phyloP scores from a whole-genome alignment of 345 rosid species.

The Pseudoturritis turrita region DNA sequence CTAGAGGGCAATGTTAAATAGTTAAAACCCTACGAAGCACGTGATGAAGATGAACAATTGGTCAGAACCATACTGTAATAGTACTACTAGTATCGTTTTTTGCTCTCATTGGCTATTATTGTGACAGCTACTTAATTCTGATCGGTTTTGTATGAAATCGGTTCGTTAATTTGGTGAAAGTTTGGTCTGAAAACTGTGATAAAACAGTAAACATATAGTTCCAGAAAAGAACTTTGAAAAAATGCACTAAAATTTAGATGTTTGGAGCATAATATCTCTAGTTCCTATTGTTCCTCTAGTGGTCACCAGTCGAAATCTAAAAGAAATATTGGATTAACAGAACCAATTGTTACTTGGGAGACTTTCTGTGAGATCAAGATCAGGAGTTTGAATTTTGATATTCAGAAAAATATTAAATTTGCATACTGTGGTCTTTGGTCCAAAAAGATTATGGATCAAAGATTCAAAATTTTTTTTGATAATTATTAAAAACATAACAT shows the following conservation, averaged over 20 bases:
- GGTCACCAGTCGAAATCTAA: too few species aligned
- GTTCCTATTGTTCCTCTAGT: too few species aligned
- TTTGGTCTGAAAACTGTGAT: conserved; percentile 2
- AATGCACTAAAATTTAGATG: too few species aligned
- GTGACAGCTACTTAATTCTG: conserved; percentile 5
- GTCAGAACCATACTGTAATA: conserved; percentile 18
- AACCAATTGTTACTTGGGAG: background rate
- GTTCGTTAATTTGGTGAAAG: conserved; percentile 4
- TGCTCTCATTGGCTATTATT: conserved; percentile 1
- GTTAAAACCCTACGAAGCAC: conserved; percentile 8
- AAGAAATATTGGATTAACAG: background rate
- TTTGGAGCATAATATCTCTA: too few species aligned
- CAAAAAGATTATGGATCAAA: too few species aligned
- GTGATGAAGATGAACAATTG: conserved; percentile 3
- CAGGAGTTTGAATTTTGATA: too few species aligned
- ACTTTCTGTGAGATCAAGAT: too few species aligned
- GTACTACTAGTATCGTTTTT: background rate
- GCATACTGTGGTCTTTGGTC: too few species aligned
- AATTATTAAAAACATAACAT: too few species aligned
- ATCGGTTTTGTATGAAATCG: background rate
- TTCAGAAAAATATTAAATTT: too few species aligned
- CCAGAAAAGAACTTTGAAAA: background rate
- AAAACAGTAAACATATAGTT: background rate
- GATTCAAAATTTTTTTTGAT: too few species aligned
- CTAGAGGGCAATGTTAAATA: background rate